Evolutionary conservation across 257 asterid species (phyloP), one percentile per base, ranked within the genome.

Genomic region (Craterostigma plantagineum): DNA sequence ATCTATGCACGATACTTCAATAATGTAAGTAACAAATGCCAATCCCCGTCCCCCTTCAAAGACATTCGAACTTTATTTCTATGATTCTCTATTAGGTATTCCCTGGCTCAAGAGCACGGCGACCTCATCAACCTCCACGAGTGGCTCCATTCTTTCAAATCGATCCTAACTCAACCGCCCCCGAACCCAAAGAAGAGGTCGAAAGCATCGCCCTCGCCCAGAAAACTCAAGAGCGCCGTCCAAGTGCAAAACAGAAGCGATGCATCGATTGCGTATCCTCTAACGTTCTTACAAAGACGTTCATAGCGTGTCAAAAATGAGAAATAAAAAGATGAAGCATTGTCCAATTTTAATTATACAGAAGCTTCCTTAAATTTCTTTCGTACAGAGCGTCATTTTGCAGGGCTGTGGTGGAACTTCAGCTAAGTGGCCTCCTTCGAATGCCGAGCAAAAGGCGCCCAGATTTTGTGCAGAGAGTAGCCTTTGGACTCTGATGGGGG

Each of bases 391-490:
- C 94, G 16, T 75, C 75, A 12, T 90, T 90, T 63, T 90, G 95
- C 64, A 75, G 92, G 75, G 95, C 95, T 36, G 70, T 83, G 16
- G 60, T 60, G 11, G 99, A 90, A 69, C 76, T 83, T 41, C 99
- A 90, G 65, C 77, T 83, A 18, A 68, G 81, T 10, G 99, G 99
- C 23, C 68, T 90, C 48, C 72, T 90, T 10, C 82, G 95, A 49
- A 71, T 75, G 86, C 99, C 95, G 50, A 77, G 81, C 73, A 90
- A 77, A 71, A 68, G 94, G 48, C 91, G 99, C 12, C 94, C 95
- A 4, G 94, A 90, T 69, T 90, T 49, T 46, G 86, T 90, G 55
- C 99, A 83, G 68, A 77, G 94, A 55, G 82, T 75, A 51, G 92
- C 87, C 11, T 90, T 90, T 54, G 99, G 95, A 49, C 65, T 79